phyloP scores from a whole-genome alignment of 495 filamentous ascomycete species.

The Neurospora sp. region DNA sequence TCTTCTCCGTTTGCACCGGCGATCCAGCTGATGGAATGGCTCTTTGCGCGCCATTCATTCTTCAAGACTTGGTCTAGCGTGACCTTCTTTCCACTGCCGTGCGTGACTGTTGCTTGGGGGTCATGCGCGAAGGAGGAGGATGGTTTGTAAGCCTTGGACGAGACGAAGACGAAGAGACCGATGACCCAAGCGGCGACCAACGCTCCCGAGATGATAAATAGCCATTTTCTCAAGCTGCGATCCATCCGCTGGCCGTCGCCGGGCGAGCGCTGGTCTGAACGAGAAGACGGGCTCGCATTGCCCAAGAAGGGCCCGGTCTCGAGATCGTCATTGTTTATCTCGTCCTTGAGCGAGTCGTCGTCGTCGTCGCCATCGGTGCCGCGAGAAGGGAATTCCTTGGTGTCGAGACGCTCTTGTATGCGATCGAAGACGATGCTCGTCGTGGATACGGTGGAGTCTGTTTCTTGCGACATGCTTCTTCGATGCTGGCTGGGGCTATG shows the following conservation, averaged over 20 bases:
- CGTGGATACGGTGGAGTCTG: constrained; percentile 60
- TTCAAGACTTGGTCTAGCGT: constrained; percentile 70
- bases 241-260: constrained; percentile 37
- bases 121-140: constrained; percentile 52
- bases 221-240: constrained; percentile 48
- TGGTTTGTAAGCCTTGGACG: constrained; percentile 53
- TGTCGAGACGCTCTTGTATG: constrained; percentile 40
- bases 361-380: constrained; percentile 37
- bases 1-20: constrained; percentile 76
- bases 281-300: constrained; percentile 3
- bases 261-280: constrained; percentile 2
- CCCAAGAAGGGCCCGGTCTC: constrained; percentile 37
- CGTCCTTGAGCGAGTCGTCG: constrained; percentile 36
- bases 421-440: constrained; percentile 71
- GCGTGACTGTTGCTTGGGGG: constrained; percentile 50
- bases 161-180: constrained; percentile 64
- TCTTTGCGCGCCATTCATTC: constrained; percentile 58
- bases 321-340: constrained; percentile 27
- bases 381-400: constrained; percentile 22
- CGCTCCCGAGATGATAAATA: constrained; percentile 58
- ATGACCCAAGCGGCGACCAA: constrained; percentile 71
- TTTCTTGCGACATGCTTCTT: constrained; percentile 40
- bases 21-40: constrained; percentile 79
- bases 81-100: constrained; percentile 64
- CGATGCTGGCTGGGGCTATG: constrained; percentile 2